These are phyloP conservation scores for Debaryomyces udenii DNA, from an alignment of 1,139 yeast species.

Conservation along the genomic window DNA sequence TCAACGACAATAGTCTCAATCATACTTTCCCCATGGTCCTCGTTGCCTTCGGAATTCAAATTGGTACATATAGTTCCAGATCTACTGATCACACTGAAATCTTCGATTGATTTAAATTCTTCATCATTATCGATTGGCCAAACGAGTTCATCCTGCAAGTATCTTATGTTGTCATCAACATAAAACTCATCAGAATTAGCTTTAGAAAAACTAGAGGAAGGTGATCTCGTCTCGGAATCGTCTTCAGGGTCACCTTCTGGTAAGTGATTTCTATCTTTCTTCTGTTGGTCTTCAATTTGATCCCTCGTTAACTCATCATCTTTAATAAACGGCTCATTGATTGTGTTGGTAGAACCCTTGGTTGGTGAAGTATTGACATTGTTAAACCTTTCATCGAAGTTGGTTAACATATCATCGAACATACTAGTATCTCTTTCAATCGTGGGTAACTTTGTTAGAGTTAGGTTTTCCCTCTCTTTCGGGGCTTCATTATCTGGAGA, in stretches of 20 bases:
- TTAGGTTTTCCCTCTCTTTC: conserved; percentile 14
- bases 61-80: conserved; percentile 6
- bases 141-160: conserved; percentile 33
- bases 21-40: conserved; percentile 5
- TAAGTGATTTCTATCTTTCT: conserved; percentile 28
- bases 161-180: conserved; percentile 39
- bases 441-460: conserved; percentile 30
- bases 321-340: conserved; percentile 39
- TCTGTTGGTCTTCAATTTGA: conserved; percentile 46
- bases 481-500: background rate
- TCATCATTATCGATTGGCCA: conserved; percentile 33
- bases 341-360: conserved; percentile 18
- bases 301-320: conserved; percentile 50
- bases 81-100: conserved; percentile 6
- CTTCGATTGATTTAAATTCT: conserved; percentile 12
- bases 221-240: conserved; percentile 1
- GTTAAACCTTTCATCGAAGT: conserved; percentile 31
- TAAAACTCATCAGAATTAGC: conserved; percentile 28
- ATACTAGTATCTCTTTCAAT: conserved; percentile 36
- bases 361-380: conserved; percentile 19
- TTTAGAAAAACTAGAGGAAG: conserved; percentile 1
- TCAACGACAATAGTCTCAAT: conserved; percentile 27
- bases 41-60: conserved; percentile 6
- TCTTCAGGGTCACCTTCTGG: conserved; percentile 19
- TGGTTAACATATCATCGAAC: conserved; percentile 38